Evolutionary conservation across 495 filamentous ascomycete species (phyloP).

Genomic region (Aspergillus wentii): DNA sequence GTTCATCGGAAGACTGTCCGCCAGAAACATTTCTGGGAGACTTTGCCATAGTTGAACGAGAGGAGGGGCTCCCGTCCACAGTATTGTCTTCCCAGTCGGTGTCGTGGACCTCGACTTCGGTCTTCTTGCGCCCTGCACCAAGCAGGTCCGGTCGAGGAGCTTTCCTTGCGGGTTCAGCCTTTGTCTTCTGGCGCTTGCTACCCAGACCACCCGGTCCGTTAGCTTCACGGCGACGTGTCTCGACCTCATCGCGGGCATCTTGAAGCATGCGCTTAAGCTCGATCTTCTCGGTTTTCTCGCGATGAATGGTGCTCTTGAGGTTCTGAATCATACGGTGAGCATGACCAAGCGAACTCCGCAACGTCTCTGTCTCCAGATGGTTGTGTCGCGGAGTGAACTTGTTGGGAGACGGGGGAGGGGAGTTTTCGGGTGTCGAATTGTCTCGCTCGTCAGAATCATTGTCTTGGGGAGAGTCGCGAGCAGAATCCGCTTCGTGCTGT

Average conservation of each 20-base stretch:
- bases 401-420: conserved; percentile 81
- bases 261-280: conserved; percentile 94
- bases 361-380: conserved; percentile 85
- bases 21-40: conserved; percentile 15
- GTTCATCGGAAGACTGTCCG: conserved; percentile 28
- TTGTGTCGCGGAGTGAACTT: conserved; percentile 89
- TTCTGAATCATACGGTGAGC: conserved; percentile 95
- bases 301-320: conserved; percentile 86
- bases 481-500: conserved; percentile 56
- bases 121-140: conserved; percentile 69
- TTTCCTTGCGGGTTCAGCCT: conserved; percentile 71
- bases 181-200: conserved; percentile 65
- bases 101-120: conserved; percentile 69
- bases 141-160: conserved; percentile 65
- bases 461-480: conserved; percentile 53
- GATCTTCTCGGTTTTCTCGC: conserved; percentile 96
- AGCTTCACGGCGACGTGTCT: conserved; percentile 63
- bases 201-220: conserved; percentile 33
- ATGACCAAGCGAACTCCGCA: conserved; percentile 89
- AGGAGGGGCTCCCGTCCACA: conserved; percentile 45
- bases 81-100: conserved; percentile 88
- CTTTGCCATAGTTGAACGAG: conserved; percentile 18
- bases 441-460: conserved; percentile 62
- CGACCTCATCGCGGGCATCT: conserved; percentile 90
- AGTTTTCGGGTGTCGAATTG: conserved; percentile 77